These are phyloP conservation scores for Tetratostichococcus sp. DNA, from an alignment of 139 green algal genomes.

Conservation along the genomic window DNA sequence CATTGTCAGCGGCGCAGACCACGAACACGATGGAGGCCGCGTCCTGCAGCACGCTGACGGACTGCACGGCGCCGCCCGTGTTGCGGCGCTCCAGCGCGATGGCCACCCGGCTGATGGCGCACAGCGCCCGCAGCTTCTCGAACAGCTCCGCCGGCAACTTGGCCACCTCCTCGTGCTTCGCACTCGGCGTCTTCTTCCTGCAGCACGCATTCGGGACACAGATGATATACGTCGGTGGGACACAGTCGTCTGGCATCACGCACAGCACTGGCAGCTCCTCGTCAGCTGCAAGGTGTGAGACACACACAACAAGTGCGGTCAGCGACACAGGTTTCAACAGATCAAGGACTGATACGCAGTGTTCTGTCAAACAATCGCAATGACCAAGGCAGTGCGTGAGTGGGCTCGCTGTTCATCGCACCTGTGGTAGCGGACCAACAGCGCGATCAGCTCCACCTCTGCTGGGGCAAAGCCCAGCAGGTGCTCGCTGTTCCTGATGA, in stretches of 20 bases:
- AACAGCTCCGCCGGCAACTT: not conserved
- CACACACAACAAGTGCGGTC: too few relatives aligned
- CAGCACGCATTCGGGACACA: constrained; percentile 10
- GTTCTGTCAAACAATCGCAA: too few relatives aligned
- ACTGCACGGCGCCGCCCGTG: constrained; percentile 12
- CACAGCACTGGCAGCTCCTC: too few relatives aligned
- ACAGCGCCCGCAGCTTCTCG: constrained; percentile 15
- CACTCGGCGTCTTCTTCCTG: constrained; percentile 21
- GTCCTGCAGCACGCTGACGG: constrained; percentile 29
- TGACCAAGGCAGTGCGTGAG: constrained; percentile 1
- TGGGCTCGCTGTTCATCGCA: too few relatives aligned
- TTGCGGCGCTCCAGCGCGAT: constrained; percentile 35
- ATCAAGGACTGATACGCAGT: too few relatives aligned
- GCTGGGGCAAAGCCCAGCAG: constrained; percentile 30
- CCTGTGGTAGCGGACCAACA: constrained; percentile 27
- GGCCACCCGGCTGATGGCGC: constrained; percentile 22
- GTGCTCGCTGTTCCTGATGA: constrained; percentile 37
- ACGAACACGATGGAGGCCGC: not conserved
- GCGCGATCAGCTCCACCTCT: constrained; percentile 36
- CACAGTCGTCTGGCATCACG: too few relatives aligned
- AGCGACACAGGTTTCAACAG: too few relatives aligned
- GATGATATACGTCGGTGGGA: constrained; percentile 11
- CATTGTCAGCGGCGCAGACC: constrained; percentile 4
- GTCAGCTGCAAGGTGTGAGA: too few relatives aligned
- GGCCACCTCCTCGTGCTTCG: constrained; percentile 7